Base-by-base conservation (phyloP, 2,329 filamentous ascomycete species). In the Botrytis fragariae region DNA sequence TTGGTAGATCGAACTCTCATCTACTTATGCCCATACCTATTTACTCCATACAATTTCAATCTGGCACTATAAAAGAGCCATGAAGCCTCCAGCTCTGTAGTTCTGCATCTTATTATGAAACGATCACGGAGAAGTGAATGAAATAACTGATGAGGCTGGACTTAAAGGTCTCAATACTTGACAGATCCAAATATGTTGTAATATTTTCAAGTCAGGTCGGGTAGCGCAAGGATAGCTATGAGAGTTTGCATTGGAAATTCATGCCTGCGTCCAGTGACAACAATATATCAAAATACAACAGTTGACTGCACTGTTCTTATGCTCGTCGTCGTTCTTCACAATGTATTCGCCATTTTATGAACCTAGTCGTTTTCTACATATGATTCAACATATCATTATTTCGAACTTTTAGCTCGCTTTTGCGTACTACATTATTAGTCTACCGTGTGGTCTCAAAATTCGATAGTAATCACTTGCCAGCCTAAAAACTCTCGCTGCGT, bases 231-330 rank as follows among this genome's bases (percentile, higher is more conserved):
- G 59, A 37, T 35, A 25, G 32, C 29, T 54, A 54, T 16, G 25
- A 29, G 51, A n/a, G 7, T 54, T 7, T 54, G 3, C 25, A n/a
- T 8, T 54, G 14, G 9, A 25, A 25, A 5, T 35, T 10, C 18
- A 60, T 22, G 10, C 10, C 4, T 61, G 14, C 59, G 3, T 16
- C 39, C 8, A 22, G 25, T 39, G 59, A 61, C 2, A n/a, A 8
- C 3, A 16, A n/a, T 61, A 6, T 12, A 16, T 14, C 9, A 25
- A 39, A 14, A 2, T 4, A 39, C 5, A n/a, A 16, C 20, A 6
- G 25, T 61, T 0, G 1, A 61, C 0, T 0, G 22, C 12, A 18
- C 2, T n/a, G 25, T 39, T 39, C 3, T 16, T 7, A 54, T n/a
- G 2, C 5, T 12, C 51, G 12, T 61, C 14, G 22, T 9, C 10